Evolutionary conservation across 257 asterid species (phyloP).

Genomic region (Solanum phureja): DNA sequence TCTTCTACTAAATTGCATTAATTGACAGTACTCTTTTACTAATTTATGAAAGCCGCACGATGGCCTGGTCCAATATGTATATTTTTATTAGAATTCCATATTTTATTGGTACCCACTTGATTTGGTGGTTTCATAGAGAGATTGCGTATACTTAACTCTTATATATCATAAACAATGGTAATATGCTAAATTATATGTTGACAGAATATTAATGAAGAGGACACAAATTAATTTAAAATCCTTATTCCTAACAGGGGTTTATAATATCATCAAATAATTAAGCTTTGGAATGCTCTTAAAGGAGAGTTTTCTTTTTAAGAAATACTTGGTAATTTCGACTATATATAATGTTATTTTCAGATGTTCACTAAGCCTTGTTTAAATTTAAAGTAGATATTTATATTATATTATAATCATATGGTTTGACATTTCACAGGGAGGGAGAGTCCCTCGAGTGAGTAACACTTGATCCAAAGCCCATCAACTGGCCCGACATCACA

Average conservation of each 20-base stretch:
- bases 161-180: background rate
- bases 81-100: too few species aligned
- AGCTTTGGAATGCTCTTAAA: background rate
- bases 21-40: too few species aligned
- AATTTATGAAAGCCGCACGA: too few species aligned
- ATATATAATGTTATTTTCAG: background rate
- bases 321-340: background rate
- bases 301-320: background rate
- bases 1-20: too few species aligned
- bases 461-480: background rate
- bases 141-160: background rate
- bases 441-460: background rate
- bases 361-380: background rate
- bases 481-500: background rate
- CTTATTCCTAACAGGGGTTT: too few species aligned
- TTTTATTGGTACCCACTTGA: too few species aligned
- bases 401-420: too few species aligned
- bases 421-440: background rate
- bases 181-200: background rate
- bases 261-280: background rate
- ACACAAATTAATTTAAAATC: background rate
- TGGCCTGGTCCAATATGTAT: too few species aligned
- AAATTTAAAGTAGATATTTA: background rate
- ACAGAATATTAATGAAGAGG: background rate
- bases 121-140: too few species aligned